Percentiles rank a stretch among this genome's conserved stretches.
Evolutionary conservation across 306 rosid genomes (phyloP).

Genomic region (Macrotyloma uniflorum): DNA sequence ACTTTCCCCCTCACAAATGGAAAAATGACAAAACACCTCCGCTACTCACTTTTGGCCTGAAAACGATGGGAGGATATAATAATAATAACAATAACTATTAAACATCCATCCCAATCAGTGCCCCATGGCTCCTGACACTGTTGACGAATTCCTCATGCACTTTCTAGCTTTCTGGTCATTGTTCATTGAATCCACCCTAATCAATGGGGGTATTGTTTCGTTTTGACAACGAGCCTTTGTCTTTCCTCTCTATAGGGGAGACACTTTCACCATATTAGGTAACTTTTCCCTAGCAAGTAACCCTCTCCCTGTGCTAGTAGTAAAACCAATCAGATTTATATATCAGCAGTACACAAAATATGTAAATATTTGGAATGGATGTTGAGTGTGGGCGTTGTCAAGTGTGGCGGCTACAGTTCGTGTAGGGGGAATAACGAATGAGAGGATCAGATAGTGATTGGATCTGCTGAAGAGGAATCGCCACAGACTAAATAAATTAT

Average conservation of each 20-base stretch:
- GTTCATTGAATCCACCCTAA: slow-evolving; percentile 47
- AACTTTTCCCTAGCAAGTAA: neutral
- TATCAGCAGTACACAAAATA: neutral
- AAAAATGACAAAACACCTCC: slow-evolving; percentile 27
- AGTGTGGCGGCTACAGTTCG: slow-evolving; percentile 54
- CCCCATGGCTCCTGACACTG: slow-evolving; percentile 41
- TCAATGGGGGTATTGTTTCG: neutral
- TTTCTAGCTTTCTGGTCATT: slow-evolving; percentile 19
- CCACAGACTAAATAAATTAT: slow-evolving; percentile 6
- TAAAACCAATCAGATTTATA: neutral
- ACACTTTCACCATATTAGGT: slow-evolving; percentile 39
- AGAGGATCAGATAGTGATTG: slow-evolving; percentile 32
- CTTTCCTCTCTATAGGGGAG: neutral
- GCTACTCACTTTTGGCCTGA: slow-evolving; percentile 40
- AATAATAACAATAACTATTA: neutral
- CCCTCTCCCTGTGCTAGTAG: neutral
- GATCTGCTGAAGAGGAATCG: slow-evolving; percentile 7
- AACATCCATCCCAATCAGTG: slow-evolving; percentile 19
- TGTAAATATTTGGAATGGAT: neutral
- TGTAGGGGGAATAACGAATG: neutral
- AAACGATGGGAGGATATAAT: slow-evolving; percentile 33
- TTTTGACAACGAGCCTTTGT: slow-evolving; percentile 24
- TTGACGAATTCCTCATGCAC: slow-evolving; percentile 32
- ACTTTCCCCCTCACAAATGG: slow-evolving; percentile 19
- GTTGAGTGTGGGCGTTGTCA: slow-evolving; percentile 31